Percentiles rank a stretch among this genome's conserved stretches.
Conservation (phyloP, 176 grass and related monocot genomes). For the Triticum monococcum region DNA sequence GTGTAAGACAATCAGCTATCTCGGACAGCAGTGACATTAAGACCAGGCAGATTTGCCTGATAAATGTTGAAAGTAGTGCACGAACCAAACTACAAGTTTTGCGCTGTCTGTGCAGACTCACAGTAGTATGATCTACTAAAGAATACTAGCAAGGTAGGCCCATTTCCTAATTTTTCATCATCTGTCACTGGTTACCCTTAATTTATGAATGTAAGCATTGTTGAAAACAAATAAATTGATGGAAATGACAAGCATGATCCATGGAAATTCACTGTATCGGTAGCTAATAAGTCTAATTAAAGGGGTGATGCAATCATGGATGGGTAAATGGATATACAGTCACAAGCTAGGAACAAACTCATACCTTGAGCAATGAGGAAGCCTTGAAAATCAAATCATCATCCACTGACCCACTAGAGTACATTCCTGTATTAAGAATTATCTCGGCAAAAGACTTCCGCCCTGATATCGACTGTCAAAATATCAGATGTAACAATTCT, state of each 20-base stretch:
- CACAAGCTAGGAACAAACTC: constrained; percentile 19
- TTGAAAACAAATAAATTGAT: not conserved
- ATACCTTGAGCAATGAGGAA: constrained; percentile 76
- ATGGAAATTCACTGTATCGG: not conserved
- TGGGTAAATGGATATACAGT: not conserved
- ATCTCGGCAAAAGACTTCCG: constrained; percentile 89
- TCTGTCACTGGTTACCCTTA: not conserved
- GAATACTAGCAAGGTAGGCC: not conserved
- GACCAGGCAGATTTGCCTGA: not conserved
- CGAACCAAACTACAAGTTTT: not conserved
- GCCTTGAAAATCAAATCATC: constrained; percentile 46
- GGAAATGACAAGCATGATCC: constrained; percentile 3
- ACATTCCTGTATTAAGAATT: constrained; percentile 53
- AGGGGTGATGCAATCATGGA: not conserved
- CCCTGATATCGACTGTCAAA: constrained; percentile 83
- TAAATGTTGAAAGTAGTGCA: not conserved
- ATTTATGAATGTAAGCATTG: not conserved
- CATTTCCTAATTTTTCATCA: not conserved
- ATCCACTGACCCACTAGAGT: constrained; percentile 30
- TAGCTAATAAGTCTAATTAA: not conserved
- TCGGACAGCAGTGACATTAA: not conserved
- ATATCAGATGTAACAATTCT: constrained; percentile 30
- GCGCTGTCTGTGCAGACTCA: not conserved
- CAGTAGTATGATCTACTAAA: not conserved
- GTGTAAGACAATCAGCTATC: not conserved